These are phyloP conservation scores for Daldinia sp. DNA, from an alignment of 2,329 filamentous ascomycete genomes.

Conservation along the genomic window DNA sequence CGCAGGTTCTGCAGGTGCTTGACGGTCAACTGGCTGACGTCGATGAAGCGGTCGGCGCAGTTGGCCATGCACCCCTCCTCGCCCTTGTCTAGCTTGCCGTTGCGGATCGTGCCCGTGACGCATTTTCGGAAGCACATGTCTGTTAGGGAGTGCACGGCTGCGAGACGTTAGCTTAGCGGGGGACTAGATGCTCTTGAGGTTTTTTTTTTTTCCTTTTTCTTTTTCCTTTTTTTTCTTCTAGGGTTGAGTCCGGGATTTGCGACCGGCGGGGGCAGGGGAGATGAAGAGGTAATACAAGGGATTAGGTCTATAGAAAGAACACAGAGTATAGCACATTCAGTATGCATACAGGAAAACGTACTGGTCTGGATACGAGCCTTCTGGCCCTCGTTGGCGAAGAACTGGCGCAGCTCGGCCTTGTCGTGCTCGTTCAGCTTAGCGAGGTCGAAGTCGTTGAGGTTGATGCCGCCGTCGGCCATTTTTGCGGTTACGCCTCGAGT, in stretches of 20 bases:
- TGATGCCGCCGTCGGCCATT: slow-evolving; percentile 42
- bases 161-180: slow-evolving; percentile 17
- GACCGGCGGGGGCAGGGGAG: neutral
- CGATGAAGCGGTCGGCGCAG: slow-evolving; percentile 93
- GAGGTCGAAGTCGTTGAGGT: slow-evolving; percentile 64
- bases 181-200: neutral
- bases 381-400: slow-evolving; percentile 84
- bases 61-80: slow-evolving; percentile 89
- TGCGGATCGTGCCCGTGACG: slow-evolving; percentile 76
- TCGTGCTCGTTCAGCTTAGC: slow-evolving; percentile 79
- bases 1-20: slow-evolving; percentile 77
- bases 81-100: slow-evolving; percentile 73
- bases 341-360: too few species aligned
- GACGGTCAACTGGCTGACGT: slow-evolving; percentile 85
- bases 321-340: too few species aligned
- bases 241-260: too few species aligned
- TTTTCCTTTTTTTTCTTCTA: too few species aligned
- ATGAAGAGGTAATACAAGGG: too few species aligned
- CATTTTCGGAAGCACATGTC: slow-evolving; percentile 97
- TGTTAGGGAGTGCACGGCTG: slow-evolving; percentile 64
- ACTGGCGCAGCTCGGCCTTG: slow-evolving; percentile 86
- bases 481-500: too few species aligned
- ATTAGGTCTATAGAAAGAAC: neutral
- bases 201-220: too few species aligned
- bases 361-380: slow-evolving; percentile 73